Percentiles rank a stretch among this genome's conserved stretches.
Evolutionary conservation across 306 rosid genomes (phyloP).

Genomic region (Nissolia schottii): DNA sequence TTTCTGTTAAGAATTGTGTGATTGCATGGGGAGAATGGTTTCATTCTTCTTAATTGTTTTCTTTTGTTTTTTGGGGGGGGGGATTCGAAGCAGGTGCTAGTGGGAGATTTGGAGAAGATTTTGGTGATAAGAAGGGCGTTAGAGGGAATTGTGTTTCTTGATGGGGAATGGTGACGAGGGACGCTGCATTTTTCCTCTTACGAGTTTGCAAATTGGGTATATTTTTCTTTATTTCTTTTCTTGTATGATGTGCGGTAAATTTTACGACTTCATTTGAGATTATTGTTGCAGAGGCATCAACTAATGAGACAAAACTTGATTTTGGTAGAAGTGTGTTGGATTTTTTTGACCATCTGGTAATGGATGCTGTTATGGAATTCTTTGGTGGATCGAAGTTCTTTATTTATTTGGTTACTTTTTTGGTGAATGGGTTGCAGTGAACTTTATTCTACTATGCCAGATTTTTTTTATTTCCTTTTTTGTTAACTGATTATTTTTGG

Average conservation of each 20-base stretch:
- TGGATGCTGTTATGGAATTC: background rate
- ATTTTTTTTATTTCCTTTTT: background rate
- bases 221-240: background rate
- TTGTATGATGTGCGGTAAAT: background rate
- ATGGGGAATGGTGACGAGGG: conserved; percentile 61
- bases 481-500: background rate
- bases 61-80: background rate
- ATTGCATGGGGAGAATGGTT: background rate
- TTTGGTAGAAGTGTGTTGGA: background rate
- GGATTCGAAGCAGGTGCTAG: conserved; percentile 39
- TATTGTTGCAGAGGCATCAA: too few relatives aligned
- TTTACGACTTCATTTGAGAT: background rate
- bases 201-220: conserved; percentile 89
- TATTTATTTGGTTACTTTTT: background rate
- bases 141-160: conserved; percentile 8
- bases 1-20: background rate
- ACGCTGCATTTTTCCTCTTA: conserved; percentile 67
- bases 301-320: too few relatives aligned
- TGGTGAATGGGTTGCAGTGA: background rate
- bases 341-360: background rate
- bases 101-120: conserved; percentile 20
- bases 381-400: background rate
- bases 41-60: background rate
- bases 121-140: conserved; percentile 1
- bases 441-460: background rate